phyloP scores from a whole-genome alignment of 768 basidiomycete genomes.

The Suillus bovinus region DNA sequence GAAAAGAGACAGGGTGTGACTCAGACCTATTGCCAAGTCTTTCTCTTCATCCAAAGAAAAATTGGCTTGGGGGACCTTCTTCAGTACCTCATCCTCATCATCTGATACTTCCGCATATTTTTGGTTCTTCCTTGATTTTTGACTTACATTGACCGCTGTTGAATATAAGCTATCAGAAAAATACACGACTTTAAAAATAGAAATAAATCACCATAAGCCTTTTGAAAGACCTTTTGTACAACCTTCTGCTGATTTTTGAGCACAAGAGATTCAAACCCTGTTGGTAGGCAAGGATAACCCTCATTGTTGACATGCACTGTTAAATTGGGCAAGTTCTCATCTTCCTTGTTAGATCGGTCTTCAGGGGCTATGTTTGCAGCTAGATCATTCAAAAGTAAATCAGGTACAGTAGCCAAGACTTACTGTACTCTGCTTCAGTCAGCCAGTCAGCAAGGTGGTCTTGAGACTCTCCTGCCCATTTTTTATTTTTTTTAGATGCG shows the following conservation, averaged over 20 bases:
- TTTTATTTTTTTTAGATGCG: no score
- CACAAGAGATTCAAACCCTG: no score
- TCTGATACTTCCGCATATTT: no score
- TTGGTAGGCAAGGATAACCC: neutral
- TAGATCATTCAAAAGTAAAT: no score
- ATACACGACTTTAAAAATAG: neutral
- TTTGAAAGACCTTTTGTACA: neutral
- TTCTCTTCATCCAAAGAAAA: neutral
- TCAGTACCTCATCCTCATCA: no score
- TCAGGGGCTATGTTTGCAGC: neutral
- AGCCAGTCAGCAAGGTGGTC: no score
- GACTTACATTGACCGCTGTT: no score
- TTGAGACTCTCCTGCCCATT: no score
- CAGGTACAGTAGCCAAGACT: no score
- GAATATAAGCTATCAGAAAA: neutral
- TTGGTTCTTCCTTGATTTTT: no score
- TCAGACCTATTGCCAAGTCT: neutral
- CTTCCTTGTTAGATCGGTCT: neutral
- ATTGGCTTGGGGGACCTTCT: no score
- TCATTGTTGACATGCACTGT: neutral
- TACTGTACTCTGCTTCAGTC: no score
- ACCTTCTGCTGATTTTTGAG: neutral
- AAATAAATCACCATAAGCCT: conserved; percentile 1
- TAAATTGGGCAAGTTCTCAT: neutral
- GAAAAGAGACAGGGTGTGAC: neutral